phyloP scores from a whole-genome alignment of 805 yeast species.

The Saccharomycopsis babjevae region DNA sequence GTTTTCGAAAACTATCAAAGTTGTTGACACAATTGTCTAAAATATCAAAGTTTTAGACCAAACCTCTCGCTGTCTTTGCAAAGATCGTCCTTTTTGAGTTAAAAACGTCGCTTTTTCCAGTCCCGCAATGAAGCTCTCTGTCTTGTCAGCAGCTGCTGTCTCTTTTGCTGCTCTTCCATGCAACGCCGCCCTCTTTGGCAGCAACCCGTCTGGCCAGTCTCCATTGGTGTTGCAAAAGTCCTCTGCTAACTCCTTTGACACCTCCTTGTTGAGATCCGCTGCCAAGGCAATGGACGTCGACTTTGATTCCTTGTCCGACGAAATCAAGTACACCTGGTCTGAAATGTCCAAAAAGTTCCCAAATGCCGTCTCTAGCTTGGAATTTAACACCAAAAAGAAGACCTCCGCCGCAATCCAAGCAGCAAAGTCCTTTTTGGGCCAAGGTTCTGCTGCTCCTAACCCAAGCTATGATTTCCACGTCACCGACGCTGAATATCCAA shows the following conservation, averaged over 20 bases:
- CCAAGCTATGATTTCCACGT: conserved; percentile 30
- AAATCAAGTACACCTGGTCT: conserved; percentile 45
- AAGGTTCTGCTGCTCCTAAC: background rate
- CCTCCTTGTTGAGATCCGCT: conserved; percentile 35
- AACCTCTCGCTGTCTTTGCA: background rate
- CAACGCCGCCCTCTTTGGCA: conserved; percentile 1
- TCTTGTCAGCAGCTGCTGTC: background rate
- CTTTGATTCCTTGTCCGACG: conserved; percentile 36
- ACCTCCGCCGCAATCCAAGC: conserved; percentile 25
- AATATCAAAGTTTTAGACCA: no score
- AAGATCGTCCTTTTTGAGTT: background rate
- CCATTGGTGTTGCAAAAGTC: conserved; percentile 9
- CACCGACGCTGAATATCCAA: conserved; percentile 26
- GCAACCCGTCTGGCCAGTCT: background rate
- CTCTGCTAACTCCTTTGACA: conserved; percentile 12
- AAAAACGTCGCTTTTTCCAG: background rate
- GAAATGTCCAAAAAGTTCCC: conserved; percentile 58
- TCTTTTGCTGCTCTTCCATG: background rate
- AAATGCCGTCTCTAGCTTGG: conserved; percentile 38
- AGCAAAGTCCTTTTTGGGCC: background rate
- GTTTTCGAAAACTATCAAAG: no score
- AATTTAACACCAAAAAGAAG: conserved; percentile 31
- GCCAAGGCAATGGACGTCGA: conserved; percentile 43
- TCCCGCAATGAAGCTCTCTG: background rate
- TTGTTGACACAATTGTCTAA: no score